Percentiles rank a stretch among this genome's conserved stretches.
phyloP scores from a whole-genome alignment of 2,329 filamentous ascomycete genomes.

The Rutstroemia sp. region DNA sequence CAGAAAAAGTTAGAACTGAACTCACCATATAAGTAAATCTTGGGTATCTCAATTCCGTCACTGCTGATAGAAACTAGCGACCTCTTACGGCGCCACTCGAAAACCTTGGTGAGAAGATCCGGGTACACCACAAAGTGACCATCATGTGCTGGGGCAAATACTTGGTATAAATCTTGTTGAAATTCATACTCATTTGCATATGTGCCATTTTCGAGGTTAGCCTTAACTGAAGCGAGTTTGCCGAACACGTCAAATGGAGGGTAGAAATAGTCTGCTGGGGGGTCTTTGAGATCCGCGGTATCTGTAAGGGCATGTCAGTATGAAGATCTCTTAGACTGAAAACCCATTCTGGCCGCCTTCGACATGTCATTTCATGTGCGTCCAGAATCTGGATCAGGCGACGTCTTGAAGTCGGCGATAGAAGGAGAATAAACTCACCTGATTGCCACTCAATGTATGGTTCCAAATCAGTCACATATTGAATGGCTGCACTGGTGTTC shows the following conservation, averaged over 20 bases:
- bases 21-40: constrained; percentile 45
- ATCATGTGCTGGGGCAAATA: constrained; percentile 52
- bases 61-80: constrained; percentile 51
- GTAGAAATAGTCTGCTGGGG: constrained; percentile 43
- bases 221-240: constrained; percentile 38
- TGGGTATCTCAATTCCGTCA: constrained; percentile 51
- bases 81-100: constrained; percentile 41
- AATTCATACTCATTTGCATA: constrained; percentile 49
- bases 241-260: constrained; percentile 41
- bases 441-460: constrained; percentile 29
- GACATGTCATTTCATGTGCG: background rate
- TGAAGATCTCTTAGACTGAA: background rate
- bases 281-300: constrained; percentile 36
- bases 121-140: constrained; percentile 54
- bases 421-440: constrained; percentile 12
- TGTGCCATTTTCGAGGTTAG: constrained; percentile 32
- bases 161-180: constrained; percentile 44
- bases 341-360: background rate
- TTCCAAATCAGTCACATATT: constrained; percentile 19
- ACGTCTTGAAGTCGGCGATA: background rate
- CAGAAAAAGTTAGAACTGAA: background rate
- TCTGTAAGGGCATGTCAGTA: constrained; percentile 15
- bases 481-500: constrained; percentile 20
- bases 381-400: background rate
- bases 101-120: constrained; percentile 43